Conservation (phyloP, 1,284 basidiomycete genomes). For the Puccinia novopanici region DNA sequence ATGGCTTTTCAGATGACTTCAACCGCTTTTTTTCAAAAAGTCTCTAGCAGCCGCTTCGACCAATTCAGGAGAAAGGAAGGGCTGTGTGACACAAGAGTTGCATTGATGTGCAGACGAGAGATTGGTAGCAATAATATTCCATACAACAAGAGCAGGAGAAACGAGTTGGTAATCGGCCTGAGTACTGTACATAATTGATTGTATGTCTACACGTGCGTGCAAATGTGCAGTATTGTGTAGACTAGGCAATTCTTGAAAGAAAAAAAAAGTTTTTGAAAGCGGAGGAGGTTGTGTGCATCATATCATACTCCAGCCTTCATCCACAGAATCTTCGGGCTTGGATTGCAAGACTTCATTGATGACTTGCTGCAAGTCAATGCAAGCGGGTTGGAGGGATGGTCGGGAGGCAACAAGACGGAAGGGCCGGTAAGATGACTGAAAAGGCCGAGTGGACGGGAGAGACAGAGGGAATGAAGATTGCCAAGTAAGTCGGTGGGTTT, state of each 20-base stretch:
- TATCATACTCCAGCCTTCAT: constrained; percentile 48
- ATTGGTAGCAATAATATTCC: not conserved
- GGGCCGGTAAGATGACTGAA: constrained; percentile 39
- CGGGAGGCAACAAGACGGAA: constrained; percentile 10
- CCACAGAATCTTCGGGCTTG: constrained; percentile 42
- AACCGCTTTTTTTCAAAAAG: too few relatives aligned
- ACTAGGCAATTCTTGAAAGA: not conserved
- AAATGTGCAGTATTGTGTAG: not conserved
- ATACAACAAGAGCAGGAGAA: not conserved
- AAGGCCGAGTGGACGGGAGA: constrained; percentile 28
- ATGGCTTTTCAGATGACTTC: too few relatives aligned
- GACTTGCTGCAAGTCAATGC: constrained; percentile 24
- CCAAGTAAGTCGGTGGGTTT: constrained; percentile 28
- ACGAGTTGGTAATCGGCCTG: not conserved
- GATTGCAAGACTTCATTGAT: constrained; percentile 40
- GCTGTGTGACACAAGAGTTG: too few relatives aligned
- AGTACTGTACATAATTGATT: not conserved
- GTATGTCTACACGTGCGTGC: not conserved
- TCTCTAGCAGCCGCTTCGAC: too few relatives aligned
- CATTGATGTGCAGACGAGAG: too few relatives aligned
- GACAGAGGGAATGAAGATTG: constrained; percentile 23
- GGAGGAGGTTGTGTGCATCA: constrained; percentile 5
- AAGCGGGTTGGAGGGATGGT: constrained; percentile 1
- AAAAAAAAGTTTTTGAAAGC: not conserved
- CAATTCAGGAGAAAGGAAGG: too few relatives aligned